Conservation (phyloP, 768 basidiomycete genomes). For the Russula vinacea region DNA sequence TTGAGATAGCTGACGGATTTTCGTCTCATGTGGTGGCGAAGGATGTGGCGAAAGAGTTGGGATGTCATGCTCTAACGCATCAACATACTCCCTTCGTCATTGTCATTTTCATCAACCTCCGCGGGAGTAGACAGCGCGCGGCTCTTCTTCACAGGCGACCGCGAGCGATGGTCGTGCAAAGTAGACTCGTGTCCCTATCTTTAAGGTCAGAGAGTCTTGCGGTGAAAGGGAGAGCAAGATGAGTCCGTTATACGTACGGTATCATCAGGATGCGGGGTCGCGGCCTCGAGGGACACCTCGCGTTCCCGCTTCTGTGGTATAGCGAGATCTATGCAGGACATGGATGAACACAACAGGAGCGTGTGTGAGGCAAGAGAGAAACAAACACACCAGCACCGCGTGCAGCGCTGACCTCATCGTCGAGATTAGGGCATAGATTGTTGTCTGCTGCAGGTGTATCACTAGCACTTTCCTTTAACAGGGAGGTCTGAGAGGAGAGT, state of each 20-base stretch:
- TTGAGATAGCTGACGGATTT: constrained; percentile 73
- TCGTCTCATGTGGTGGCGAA: constrained; percentile 77
- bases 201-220: not conserved
- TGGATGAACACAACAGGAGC: constrained; percentile 2
- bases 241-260: constrained; percentile 34
- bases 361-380: constrained; percentile 1
- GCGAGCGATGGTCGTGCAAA: constrained; percentile 49
- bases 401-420: constrained; percentile 23
- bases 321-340: constrained; percentile 48
- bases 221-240: not conserved
- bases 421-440: constrained; percentile 14
- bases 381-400: constrained; percentile 25
- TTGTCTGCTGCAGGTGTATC: constrained; percentile 1
- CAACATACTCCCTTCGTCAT: constrained; percentile 34
- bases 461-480: not conserved
- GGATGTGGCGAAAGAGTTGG: constrained; percentile 36
- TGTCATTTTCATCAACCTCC: constrained; percentile 55
- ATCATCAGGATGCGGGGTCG: constrained; percentile 37
- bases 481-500: not conserved
- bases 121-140: constrained; percentile 51
- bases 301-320: constrained; percentile 60
- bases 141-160: constrained; percentile 75
- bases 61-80: constrained; percentile 13
- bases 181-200: not conserved
- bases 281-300: constrained; percentile 73